Evolutionary conservation across 208 protist genomes (phyloP).

Genomic region (Eutreptiella sp.): DNA sequence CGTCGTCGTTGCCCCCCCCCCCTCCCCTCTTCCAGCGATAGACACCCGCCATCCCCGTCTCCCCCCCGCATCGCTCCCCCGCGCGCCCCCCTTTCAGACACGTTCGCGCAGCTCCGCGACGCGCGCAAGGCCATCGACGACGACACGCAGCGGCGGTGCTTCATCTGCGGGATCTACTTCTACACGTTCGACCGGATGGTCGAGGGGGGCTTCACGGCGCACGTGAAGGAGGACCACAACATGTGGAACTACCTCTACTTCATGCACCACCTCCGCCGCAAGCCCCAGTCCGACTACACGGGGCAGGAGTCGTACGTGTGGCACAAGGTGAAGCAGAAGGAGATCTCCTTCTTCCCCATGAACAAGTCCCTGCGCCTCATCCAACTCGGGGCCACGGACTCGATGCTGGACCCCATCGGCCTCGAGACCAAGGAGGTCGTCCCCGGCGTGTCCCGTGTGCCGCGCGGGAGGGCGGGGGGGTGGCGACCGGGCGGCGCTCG

Average conservation of each 20-base stretch:
- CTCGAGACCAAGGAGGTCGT: too few relatives aligned
- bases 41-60: too few relatives aligned
- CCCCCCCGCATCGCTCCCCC: too few relatives aligned
- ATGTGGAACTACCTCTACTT: constrained; percentile 42
- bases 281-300: constrained; percentile 45
- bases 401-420: too few relatives aligned
- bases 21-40: too few relatives aligned
- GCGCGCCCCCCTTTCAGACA: too few relatives aligned
- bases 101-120: constrained; percentile 40
- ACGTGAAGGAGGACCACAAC: constrained; percentile 47
- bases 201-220: constrained; percentile 31
- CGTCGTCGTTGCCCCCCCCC: too few relatives aligned
- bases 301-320: constrained; percentile 46
- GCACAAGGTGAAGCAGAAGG: constrained; percentile 13
- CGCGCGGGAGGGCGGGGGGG: too few relatives aligned
- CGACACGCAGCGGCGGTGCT: constrained; percentile 46
- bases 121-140: constrained; percentile 20
- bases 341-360: constrained; percentile 1
- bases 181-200: constrained; percentile 37
- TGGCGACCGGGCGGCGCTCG: too few relatives aligned
- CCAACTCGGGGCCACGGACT: too few relatives aligned
- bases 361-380: too few relatives aligned
- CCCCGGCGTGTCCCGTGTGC: too few relatives aligned
- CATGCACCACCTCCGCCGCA: constrained; percentile 28
- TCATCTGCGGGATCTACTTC: constrained; percentile 59